Conservation (phyloP, 805 yeast genomes). For the Debaryomyces prosopidis region DNA sequence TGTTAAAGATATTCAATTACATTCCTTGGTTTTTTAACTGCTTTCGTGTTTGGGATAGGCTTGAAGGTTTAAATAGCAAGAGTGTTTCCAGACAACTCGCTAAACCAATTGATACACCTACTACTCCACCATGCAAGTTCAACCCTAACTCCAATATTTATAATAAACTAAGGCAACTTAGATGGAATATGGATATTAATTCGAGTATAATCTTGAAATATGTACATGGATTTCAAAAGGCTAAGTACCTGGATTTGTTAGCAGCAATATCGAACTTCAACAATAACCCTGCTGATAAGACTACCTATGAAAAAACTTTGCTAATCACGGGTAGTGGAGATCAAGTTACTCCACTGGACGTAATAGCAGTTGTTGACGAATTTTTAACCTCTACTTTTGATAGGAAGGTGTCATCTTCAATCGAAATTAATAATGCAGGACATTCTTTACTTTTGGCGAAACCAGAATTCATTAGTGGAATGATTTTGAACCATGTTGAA, state of each 20-base stretch:
- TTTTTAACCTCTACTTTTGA: constrained; percentile 23
- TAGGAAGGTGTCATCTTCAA: constrained; percentile 31
- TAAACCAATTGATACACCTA: constrained; percentile 14
- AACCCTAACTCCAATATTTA: constrained; percentile 24
- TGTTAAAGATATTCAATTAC: constrained; percentile 33
- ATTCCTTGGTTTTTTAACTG: constrained; percentile 51
- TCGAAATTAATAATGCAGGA: constrained; percentile 52
- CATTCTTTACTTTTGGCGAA: constrained; percentile 64
- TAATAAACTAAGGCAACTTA: constrained; percentile 56
- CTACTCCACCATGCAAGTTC: constrained; percentile 3
- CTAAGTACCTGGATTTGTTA: constrained; percentile 45
- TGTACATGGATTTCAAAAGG: constrained; percentile 48
- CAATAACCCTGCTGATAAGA: constrained; percentile 30
- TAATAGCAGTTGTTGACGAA: constrained; percentile 29
- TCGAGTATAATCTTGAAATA: constrained; percentile 56
- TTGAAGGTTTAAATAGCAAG: constrained; percentile 58
- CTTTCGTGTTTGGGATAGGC: constrained; percentile 59
- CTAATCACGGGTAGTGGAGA: constrained; percentile 63
- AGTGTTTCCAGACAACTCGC: constrained; percentile 60
- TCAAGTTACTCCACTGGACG: constrained; percentile 48
- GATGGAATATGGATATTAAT: constrained; percentile 70
- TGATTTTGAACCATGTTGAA: constrained; percentile 57
- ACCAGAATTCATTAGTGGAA: constrained; percentile 65
- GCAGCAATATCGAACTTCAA: constrained; percentile 36
- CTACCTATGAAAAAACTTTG: constrained; percentile 45